Evolutionary conservation across 78 protist genomes (phyloP).

Genomic region (Mantamonas sphyraenae): DNA sequence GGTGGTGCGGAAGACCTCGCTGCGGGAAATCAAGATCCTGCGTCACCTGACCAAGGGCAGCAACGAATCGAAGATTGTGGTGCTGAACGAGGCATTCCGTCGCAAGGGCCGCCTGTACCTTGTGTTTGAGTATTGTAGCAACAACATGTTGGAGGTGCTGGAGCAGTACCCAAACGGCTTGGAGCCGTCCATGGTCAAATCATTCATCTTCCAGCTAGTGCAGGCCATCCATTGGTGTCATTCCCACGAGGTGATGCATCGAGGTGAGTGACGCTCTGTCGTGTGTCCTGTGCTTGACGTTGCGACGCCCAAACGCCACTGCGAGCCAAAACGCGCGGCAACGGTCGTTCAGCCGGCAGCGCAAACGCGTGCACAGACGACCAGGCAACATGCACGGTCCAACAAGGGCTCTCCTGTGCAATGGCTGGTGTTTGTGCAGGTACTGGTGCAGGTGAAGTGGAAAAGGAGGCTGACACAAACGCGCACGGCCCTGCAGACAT

Average conservation of each 20-base stretch:
- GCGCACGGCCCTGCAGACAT: conserved; percentile 40
- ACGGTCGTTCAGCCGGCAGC: too few relatives aligned
- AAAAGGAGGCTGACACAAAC: too few relatives aligned
- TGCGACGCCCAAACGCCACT: too few relatives aligned
- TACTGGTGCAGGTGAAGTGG: too few relatives aligned
- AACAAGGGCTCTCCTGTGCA: too few relatives aligned
- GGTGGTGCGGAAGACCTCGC: conserved; percentile 28
- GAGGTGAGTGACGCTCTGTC: conserved; percentile 7
- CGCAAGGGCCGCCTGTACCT: conserved; percentile 48
- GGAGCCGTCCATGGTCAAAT: neutral
- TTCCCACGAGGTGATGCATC: conserved; percentile 35
- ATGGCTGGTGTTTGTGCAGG: too few relatives aligned
- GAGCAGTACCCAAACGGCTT: conserved; percentile 45
- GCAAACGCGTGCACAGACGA: too few relatives aligned
- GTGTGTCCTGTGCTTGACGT: too few relatives aligned
- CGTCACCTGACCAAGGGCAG: conserved; percentile 36
- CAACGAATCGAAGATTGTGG: conserved; percentile 38
- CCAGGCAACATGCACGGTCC: too few relatives aligned
- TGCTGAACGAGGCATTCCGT: conserved; percentile 49
- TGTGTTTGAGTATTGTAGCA: conserved; percentile 59
- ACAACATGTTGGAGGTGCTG: conserved; percentile 42
- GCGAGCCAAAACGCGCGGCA: too few relatives aligned
- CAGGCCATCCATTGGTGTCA: conserved; percentile 30
- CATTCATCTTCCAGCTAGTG: conserved; percentile 8
- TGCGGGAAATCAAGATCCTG: conserved; percentile 54